Evolutionary conservation across 2,329 filamentous ascomycete genomes (phyloP), one percentile per base, ranked within the genome.

Genomic region (Orbilia blumenaviensis): DNA sequence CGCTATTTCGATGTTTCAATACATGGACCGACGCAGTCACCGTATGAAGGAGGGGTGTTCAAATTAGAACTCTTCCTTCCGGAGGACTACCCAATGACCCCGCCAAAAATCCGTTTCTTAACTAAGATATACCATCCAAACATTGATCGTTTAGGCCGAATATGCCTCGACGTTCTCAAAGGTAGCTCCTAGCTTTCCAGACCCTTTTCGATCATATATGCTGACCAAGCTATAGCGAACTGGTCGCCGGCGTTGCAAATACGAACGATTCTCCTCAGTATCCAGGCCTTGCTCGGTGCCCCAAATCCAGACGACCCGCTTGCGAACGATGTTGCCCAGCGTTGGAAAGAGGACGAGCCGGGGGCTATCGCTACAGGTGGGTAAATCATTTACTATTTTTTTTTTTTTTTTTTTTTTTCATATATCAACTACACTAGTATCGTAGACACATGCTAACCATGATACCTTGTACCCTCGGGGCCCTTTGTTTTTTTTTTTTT

Each of bases 111-210:
- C 82, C 92, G 95, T 66, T 99, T 99, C 84, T 87, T 99, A 61
- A 99, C 96, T 80, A 97, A 97, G 85, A 98, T 99, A 83, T 99
- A 98, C 84, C 96, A 99, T 83, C 95, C 95, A 62, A 99, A 99
- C 83, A 97, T 99, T 80, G 95, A 99, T 83, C 96, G 96, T 84
- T 89, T 99, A 1, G 95, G 95, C 76, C 91, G 95, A 76, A 99
- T 99, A 84, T 99, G 96, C 82, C 86, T 99, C 58, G 95, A 99
- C 82, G 95, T 99, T 34, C 85, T 99, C 71, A 99, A 99, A 87
- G 97, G 95, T 96, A 86, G 80, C 88, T 80, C 7, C 14, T 23
- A 23, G 44, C 36, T n/a, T 14, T 21, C 27, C 8, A 32, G 25
- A 36, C 46, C 56, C 62, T 77, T 6, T 5, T n/a, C 3, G 18